A percentile compares a stretch with the other conserved stretches of the same genome.
Conservation (phyloP, 176 grass and related monocot genomes). For the sorghum (Sorghum bicolor) region DNA sequence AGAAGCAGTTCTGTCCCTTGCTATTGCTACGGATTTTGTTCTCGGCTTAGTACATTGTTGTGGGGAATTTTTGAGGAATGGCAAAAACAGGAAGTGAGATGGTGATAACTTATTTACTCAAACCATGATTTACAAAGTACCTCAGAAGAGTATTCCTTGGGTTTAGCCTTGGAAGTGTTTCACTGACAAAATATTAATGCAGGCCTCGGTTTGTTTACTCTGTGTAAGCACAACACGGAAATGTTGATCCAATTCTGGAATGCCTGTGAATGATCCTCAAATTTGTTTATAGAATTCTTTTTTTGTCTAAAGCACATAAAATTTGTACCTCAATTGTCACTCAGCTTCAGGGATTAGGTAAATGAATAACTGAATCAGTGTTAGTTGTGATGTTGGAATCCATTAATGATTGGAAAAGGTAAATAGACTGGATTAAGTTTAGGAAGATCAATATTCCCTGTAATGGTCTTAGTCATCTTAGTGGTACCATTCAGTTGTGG, state of each 20-base stretch:
- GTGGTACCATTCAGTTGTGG: neutral
- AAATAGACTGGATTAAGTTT: neutral
- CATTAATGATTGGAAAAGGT: slow-evolving; percentile 9
- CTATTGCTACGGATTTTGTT: neutral
- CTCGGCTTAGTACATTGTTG: neutral
- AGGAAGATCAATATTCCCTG: slow-evolving; percentile 1
- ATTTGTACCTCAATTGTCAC: slow-evolving; percentile 15
- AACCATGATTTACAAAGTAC: neutral
- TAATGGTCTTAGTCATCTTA: neutral
- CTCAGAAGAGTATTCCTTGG: neutral
- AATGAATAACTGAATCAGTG: neutral
- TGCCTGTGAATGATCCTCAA: neutral
- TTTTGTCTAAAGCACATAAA: slow-evolving; percentile 15
- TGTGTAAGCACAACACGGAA: neutral
- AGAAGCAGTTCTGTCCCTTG: neutral
- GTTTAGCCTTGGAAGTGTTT: neutral
- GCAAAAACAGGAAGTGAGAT: neutral
- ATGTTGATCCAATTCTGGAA: neutral
- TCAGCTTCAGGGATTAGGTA: slow-evolving; percentile 13
- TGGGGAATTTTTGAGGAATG: neutral
- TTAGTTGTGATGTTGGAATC: slow-evolving; percentile 30
- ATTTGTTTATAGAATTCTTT: neutral
- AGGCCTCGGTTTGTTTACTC: neutral
- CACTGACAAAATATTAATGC: neutral
- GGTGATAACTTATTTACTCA: neutral